Base-by-base conservation (phyloP, 2,329 filamentous ascomycete genomes). In the Fragosphaeria purpurea region DNA sequence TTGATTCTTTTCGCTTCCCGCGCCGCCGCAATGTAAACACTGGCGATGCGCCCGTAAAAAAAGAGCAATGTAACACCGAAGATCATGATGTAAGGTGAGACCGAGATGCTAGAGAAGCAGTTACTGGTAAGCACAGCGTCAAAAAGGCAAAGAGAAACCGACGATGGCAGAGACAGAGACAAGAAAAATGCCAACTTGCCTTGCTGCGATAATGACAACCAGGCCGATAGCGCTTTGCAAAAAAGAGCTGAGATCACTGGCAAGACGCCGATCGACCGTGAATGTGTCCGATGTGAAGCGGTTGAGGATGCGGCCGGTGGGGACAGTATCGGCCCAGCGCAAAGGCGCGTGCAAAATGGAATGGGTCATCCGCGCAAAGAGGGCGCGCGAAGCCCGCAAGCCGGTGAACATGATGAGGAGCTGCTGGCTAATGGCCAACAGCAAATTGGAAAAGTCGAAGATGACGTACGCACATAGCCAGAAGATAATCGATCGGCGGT, bases 1-100 rank as follows among this genome's bases (percentile, higher is more conserved):
- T 71, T 68, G 39, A 71, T 64, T 1, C 69, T 62, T 55, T 71
- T 71, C 11, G 65, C 61, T 43, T 68, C 66, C 35, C 69, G 64
- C 1, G 67, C 67, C 7, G 62, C 64, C 6, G 58, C 55, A 44
- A 71, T 63, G 53, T 69, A 71, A 41, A 61, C 60, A 31, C 54
- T 57, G 5, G 67, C 63, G 43, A 68, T 62, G 9, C 60, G 56
- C 7, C 59, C 54, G 49, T 67, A 70, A 10, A 70, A 53, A 4
- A 58, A 45, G 30, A 69, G 57, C 37, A 70, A 60, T 11, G 64
- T 50, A 6, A 63, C 38, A 11, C 67, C 65, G 32, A 67, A 65
- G 9, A 68, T 51, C n/a, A 69, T 59, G 30, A 67, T 60, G 31
- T 64, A 62, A 32, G 58, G 57, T 10, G 66, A 67, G 2, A 69